Evolutionary conservation across 202 grass and related monocot genomes (phyloP), one percentile per base, ranked within the genome.

Genomic region (Zizania palustris): DNA sequence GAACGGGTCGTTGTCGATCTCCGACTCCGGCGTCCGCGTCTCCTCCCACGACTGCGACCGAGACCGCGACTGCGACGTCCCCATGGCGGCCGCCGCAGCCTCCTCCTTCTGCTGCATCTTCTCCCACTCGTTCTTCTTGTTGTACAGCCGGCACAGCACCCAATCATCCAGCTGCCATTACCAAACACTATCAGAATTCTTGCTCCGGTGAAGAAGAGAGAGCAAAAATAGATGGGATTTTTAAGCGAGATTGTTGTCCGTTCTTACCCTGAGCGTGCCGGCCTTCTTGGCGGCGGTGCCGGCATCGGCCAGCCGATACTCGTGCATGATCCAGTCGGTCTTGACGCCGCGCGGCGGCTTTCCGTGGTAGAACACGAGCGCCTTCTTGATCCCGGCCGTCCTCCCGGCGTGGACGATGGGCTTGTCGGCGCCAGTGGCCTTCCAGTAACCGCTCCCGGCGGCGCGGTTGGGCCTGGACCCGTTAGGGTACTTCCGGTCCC

Each of bases 251-350:
- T 11, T 3, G 10, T 0, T 42, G 6, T 42, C 1, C n/a, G 6
- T 19, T 7, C 69, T 44, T 78, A 94, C 92, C 81, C 80, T 95
- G 28, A 91, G 83, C 16, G 65, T 74, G 81, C 81, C 71, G 19
- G 83, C 51, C 63, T 89, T 96, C 42, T 62, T 91, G 62, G 67
- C 7, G 19, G 38, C 3, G 12, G n/a, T 14, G 45, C 40, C 70
- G 34, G 65, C 16, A 21, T 84, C 91, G 3, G 86, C 73, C 55
- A 93, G 63, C 5, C 91, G 79, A 73, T 90, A 93, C 71, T 93
- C 91, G 8, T 93, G 91, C 91, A 93, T 90, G 80, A 93, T 93
- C 91, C 91, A 93, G 22, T 93, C 91, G 0, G 91, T 93, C 73
- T 93, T 93, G 5, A 81, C 67, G 4, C 91, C 91, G 4, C 87